Evolutionary conservation across 148 eudicot genomes (phyloP), one percentile per base, ranked within the genome.

Genomic region (Camellia sinensis): DNA sequence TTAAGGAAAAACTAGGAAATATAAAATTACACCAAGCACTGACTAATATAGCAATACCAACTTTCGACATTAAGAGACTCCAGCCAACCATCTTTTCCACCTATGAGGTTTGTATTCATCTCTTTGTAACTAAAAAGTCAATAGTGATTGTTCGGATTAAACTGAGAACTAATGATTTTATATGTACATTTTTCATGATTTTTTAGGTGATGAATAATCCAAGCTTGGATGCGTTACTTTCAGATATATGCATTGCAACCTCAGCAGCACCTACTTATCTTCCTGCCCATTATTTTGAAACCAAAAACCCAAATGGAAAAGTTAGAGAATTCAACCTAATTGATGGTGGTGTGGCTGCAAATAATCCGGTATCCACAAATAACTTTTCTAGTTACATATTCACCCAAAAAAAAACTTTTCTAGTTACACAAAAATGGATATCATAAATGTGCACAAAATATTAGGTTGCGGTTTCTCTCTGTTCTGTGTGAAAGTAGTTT

Each of bases 231-330:
- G 78, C 78, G 0, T 59, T 75, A 75, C 66, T 75, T 14, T 75
- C 78, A 41, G 78, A 75, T 43, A 60, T 75, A 75, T 75, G 78
- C 78, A 43, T 75, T n/a, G 52, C 78, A 41, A 75, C 78, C 17
- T 75, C 78, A 60, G 78, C 78, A 6, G 78, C 78, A 9, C 78
- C 78, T 41, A 75, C 78, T 43, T 75, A 75, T 59, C 78, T 75
- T 75, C 78, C 78, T 2, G 78, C 78, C 21, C 78, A 60, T 75
- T 75, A 41, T 45, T 75, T 75, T 59, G 65, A 60, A 2, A n/a
- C 53, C 65, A 2, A 59, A 17, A 15, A 75, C 37, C n/a, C 50
- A 5, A 15, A 18, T 8, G 78, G 78, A 59, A 75, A 75, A 75
- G 67, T 75, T 21, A 75, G 67, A n/a, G 78, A 75, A 17, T 60